Evolutionary conservation across 179 eudicot genomes (phyloP).

Genomic region (Silene noctiflora): DNA sequence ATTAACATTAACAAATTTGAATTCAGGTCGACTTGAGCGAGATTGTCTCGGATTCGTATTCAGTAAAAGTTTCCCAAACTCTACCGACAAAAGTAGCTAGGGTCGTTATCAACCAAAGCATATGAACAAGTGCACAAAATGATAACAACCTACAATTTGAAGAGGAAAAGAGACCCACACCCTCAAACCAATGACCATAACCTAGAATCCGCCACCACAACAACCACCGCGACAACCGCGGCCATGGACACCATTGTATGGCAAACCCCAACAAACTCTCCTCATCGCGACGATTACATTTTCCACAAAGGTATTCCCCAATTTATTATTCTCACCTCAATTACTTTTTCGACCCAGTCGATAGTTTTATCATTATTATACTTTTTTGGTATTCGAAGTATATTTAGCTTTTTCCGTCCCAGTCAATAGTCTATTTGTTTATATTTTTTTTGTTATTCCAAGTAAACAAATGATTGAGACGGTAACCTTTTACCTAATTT

Average conservation of each 20-base stretch:
- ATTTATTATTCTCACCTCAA: background rate
- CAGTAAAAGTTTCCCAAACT: background rate
- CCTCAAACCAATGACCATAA: background rate
- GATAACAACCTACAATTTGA: slow-evolving; percentile 22
- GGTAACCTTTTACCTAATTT: background rate
- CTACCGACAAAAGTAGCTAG: background rate
- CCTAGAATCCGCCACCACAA: slow-evolving; percentile 2
- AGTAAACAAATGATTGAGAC: background rate
- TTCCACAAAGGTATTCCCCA: slow-evolving; percentile 51
- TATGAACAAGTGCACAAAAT: background rate
- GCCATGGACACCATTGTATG: slow-evolving; percentile 70
- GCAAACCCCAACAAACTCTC: slow-evolving; percentile 85
- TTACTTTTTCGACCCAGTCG: background rate
- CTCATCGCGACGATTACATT: slow-evolving; percentile 75
- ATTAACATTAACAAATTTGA: too few relatives aligned
- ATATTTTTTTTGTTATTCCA: background rate
- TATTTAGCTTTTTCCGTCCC: too few relatives aligned
- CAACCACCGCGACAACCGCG: background rate
- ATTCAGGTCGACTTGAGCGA: too few relatives aligned
- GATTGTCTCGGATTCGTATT: background rate
- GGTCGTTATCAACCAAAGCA: slow-evolving; percentile 1
- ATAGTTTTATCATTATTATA: background rate
- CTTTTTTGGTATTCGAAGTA: background rate
- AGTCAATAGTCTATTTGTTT: too few relatives aligned
- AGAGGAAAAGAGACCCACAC: slow-evolving; percentile 29